Evolutionary conservation across 2,329 filamentous ascomycete genomes (phyloP).

Genomic region (Tolypocladium tropicale): DNA sequence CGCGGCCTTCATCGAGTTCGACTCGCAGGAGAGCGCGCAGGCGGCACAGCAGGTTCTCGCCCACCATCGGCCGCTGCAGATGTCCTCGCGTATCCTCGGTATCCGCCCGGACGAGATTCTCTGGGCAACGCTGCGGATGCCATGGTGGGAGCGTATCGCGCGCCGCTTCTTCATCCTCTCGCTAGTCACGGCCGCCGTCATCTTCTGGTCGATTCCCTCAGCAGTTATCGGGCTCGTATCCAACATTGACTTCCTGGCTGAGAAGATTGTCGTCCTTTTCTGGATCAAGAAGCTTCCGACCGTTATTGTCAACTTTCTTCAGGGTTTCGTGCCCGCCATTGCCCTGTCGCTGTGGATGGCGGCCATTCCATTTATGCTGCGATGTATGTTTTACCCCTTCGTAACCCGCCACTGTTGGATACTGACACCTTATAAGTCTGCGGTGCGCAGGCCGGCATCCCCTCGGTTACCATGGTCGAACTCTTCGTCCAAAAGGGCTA

Average conservation of each 20-base stretch:
- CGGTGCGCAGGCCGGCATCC: constrained; percentile 69
- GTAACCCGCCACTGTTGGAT: neutral
- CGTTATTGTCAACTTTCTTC: constrained; percentile 69
- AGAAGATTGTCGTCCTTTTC: constrained; percentile 56
- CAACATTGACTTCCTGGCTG: constrained; percentile 63
- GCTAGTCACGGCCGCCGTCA: constrained; percentile 67
- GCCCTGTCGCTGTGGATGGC: constrained; percentile 77
- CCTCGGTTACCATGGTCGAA: constrained; percentile 71
- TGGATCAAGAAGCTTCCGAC: constrained; percentile 64
- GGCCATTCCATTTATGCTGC: constrained; percentile 71
- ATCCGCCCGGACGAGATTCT: constrained; percentile 75
- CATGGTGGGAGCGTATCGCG: constrained; percentile 76
- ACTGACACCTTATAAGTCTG: constrained; percentile 40
- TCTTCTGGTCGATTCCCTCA: constrained; percentile 76
- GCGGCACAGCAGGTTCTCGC: constrained; percentile 76
- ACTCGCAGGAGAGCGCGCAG: constrained; percentile 73
- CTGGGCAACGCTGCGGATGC: constrained; percentile 75
- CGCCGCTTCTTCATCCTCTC: constrained; percentile 57
- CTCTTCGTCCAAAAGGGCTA: constrained; percentile 85
- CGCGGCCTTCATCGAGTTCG: constrained; percentile 87
- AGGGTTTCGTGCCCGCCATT: constrained; percentile 73
- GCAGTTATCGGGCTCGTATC: constrained; percentile 77
- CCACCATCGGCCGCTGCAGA: constrained; percentile 78
- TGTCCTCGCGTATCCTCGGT: constrained; percentile 78
- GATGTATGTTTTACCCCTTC: constrained; percentile 27